phyloP scores from a whole-genome alignment of 2,329 filamentous ascomycete species.

The Microsporum audouinii region DNA sequence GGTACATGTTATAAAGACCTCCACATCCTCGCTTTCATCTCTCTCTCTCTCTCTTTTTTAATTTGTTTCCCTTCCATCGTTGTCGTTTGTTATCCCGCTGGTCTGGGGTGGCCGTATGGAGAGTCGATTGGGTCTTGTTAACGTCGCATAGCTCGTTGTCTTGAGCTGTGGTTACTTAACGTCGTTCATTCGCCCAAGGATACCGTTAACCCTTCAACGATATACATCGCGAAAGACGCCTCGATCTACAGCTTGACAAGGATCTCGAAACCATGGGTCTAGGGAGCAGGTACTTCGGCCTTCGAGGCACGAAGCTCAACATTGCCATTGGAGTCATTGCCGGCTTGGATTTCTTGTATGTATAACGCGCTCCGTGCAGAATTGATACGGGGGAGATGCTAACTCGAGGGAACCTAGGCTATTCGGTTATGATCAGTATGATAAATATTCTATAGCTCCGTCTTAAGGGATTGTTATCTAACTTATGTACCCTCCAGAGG shows the following conservation, averaged over 20 bases:
- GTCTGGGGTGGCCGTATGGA: background rate
- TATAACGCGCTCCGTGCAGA: background rate
- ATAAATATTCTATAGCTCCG: background rate
- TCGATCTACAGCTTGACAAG: background rate
- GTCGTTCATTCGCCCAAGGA: background rate
- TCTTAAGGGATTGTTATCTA: slow-evolving; percentile 3
- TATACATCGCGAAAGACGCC: background rate
- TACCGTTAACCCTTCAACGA: background rate
- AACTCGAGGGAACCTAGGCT: slow-evolving; percentile 22
- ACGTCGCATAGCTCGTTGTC: background rate
- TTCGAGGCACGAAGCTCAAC: slow-evolving; percentile 55
- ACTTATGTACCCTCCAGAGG: slow-evolving; percentile 30
- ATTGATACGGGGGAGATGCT: slow-evolving; percentile 1
- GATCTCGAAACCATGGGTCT: slow-evolving; percentile 16
- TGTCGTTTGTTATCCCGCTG: background rate
- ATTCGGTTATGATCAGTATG: slow-evolving; percentile 53
- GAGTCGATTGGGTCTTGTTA: background rate
- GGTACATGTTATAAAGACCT: background rate
- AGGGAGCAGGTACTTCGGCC: slow-evolving; percentile 46
- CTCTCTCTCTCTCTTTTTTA: background rate
- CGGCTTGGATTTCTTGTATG: slow-evolving; percentile 56
- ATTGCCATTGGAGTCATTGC: slow-evolving; percentile 59
- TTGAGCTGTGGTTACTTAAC: background rate
- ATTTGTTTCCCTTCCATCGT: background rate
- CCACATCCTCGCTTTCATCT: background rate